Percentiles rank a stretch among this genome's conserved stretches.
Conservation (phyloP, 177 flowering plant species). For the Vitis hybrid region DNA sequence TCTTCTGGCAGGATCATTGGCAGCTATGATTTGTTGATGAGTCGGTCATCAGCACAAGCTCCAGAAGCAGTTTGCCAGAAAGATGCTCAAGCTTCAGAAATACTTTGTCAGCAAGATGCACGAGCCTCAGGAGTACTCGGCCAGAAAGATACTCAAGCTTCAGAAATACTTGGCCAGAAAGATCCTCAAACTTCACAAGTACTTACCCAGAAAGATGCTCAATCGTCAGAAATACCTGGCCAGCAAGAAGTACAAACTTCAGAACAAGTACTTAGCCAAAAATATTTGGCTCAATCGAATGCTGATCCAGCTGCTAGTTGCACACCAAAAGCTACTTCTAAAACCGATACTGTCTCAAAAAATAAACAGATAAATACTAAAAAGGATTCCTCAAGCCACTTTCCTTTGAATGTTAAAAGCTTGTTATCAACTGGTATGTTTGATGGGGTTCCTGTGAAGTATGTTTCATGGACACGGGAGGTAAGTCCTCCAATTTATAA, state of each 20-base stretch:
- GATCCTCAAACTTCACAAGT: slow-evolving; percentile 21
- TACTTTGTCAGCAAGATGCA: slow-evolving; percentile 14
- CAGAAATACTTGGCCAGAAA: slow-evolving; percentile 19
- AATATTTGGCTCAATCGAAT: slow-evolving; percentile 15
- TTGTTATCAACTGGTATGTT: slow-evolving; percentile 71
- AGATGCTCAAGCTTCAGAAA: slow-evolving; percentile 22
- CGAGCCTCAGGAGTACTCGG: slow-evolving; percentile 19
- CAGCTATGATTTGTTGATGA: slow-evolving; percentile 24
- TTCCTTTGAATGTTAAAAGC: slow-evolving; percentile 69
- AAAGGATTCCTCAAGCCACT: slow-evolving; percentile 52
- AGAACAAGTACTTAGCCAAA: slow-evolving; percentile 16
- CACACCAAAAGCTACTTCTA: slow-evolving; percentile 16
- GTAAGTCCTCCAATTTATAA: slow-evolving; percentile 24
- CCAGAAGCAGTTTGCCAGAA: slow-evolving; percentile 21
- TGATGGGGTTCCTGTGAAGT: slow-evolving; percentile 70
- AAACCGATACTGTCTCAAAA: slow-evolving; percentile 22
- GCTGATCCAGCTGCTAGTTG: slow-evolving; percentile 12
- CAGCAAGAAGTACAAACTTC: slow-evolving; percentile 19
- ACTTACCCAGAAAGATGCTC: slow-evolving; percentile 19
- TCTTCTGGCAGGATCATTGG: slow-evolving; percentile 21
- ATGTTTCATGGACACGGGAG: slow-evolving; percentile 62
- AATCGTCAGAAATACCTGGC: slow-evolving; percentile 16
- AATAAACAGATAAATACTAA: slow-evolving; percentile 48
- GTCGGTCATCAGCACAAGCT: slow-evolving; percentile 18
- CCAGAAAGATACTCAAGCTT: slow-evolving; percentile 20